Conservation (phyloP, 768 basidiomycete species). For the Hericium coralloides region DNA sequence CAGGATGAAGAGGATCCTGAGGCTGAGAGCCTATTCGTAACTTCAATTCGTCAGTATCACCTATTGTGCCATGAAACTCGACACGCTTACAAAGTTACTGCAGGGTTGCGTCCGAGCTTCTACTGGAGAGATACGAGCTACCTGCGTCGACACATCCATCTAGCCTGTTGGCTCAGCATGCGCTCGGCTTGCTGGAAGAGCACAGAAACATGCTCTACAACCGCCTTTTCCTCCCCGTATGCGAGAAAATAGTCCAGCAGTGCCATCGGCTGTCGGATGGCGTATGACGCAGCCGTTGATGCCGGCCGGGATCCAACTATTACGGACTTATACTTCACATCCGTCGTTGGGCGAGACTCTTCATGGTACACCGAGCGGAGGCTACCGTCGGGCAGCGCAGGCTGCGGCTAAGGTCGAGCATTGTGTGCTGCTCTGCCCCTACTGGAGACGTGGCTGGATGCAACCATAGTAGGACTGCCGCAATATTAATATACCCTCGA, state of each 20-base stretch:
- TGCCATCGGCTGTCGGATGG: constrained; percentile 54
- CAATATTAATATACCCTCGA: background rate
- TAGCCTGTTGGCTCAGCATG: constrained; percentile 45
- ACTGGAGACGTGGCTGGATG: background rate
- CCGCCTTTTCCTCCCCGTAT: constrained; percentile 42
- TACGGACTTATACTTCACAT: constrained; percentile 45
- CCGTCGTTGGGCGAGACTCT: constrained; percentile 24
- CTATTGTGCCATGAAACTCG: constrained; percentile 1
- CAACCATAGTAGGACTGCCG: no score
- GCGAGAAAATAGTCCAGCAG: constrained; percentile 41
- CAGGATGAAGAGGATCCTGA: no score
- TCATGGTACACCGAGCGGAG: constrained; percentile 1
- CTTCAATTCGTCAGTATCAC: constrained; percentile 28
- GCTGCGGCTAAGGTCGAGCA: background rate
- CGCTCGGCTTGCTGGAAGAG: constrained; percentile 23
- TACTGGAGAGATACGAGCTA: constrained; percentile 42
- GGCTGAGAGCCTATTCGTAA: no score
- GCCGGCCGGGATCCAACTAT: constrained; percentile 37
- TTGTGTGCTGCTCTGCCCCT: background rate
- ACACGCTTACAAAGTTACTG: no score
- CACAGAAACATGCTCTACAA: constrained; percentile 15
- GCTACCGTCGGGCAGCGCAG: background rate
- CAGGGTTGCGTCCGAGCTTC: constrained; percentile 47
- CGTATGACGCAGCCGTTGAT: constrained; percentile 43
- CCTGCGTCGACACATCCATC: constrained; percentile 35